Evolutionary conservation across 139 green algal genomes (phyloP), one percentile per base, ranked within the genome.

Genomic region (Chara braunii): DNA sequence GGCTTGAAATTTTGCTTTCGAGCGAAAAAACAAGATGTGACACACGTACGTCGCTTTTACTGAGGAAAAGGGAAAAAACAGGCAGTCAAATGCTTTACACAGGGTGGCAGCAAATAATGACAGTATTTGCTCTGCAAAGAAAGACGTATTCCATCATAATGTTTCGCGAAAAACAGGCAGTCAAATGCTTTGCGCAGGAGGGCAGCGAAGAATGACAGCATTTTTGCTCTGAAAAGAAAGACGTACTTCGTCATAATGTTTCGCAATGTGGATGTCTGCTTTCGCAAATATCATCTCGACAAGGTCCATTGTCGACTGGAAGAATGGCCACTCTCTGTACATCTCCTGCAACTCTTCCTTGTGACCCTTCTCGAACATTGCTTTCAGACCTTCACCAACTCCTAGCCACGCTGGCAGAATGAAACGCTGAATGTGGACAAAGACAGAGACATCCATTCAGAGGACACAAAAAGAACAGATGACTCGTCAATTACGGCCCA

Each of bases 251-350:
- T 70, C 60, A 50, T 89, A 89, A 22, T 91, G 74, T n/a, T 71
- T 64, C 0, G 87, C 81, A 43, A 97, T 90, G 60, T 83, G 78
- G 24, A 84, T 81, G 71, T 97, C 90, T 0, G 81, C 83, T 85
- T 99, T 99, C 75, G 92, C 92, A 43, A 97, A 84, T 59, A 96
- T 89, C 92, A 99, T 99, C 79, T 99, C 93, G 37, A 99, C 85
- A 62, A 99, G 86, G 72, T 97, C 93, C 12, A 99, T 80, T 1
- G 84, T 95, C 23, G 62, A 87, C 12, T 85, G 81, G 82, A 99
- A 98, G 80, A 98, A 97, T 18, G 88, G 92, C 94, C 94, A 99
- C 65, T 94, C 78, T 24, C 69, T 43, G 83, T 95, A 96, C 92
- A 98, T 98, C 48, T 85, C 80, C 63, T 83, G 83, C 50, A 94